Conservation (phyloP, 139 green algal genomes). For the Astrephomene gubernaculifera region DNA sequence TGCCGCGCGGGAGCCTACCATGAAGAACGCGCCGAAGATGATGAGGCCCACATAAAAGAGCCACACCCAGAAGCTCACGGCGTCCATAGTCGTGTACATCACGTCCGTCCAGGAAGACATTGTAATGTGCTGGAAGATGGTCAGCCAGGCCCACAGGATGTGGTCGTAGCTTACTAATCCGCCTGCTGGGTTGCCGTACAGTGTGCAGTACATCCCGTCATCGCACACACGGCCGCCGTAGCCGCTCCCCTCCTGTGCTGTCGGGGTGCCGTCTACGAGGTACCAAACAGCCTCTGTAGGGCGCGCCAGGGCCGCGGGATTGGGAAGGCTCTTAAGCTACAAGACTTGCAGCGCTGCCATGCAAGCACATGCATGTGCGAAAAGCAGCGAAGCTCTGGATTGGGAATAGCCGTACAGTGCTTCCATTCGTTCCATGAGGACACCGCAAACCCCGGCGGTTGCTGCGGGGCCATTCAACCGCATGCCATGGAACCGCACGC, state of each 20-base stretch:
- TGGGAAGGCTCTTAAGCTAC: too few species aligned
- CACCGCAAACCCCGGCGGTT: too few species aligned
- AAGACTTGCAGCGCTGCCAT: too few species aligned
- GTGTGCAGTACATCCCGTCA: constrained; percentile 56
- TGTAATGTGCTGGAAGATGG: constrained; percentile 62
- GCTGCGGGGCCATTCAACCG: too few species aligned
- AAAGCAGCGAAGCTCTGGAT: too few species aligned
- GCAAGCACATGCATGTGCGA: too few species aligned
- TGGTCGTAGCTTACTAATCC: constrained; percentile 81
- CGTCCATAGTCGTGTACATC: constrained; percentile 43
- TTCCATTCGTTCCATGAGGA: too few species aligned
- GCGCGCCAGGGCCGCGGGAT: background rate
- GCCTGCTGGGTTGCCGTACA: constrained; percentile 61
- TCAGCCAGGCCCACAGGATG: constrained; percentile 75
- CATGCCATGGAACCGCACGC: too few species aligned
- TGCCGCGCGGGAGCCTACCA: too few species aligned
- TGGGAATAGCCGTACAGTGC: too few species aligned
- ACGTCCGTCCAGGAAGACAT: constrained; percentile 32
- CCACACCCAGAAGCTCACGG: constrained; percentile 9
- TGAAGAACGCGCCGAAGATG: constrained; percentile 79
- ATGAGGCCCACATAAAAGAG: constrained; percentile 37
- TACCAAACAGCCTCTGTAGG: constrained; percentile 8
- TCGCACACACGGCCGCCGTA: constrained; percentile 23
- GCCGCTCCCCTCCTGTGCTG: constrained; percentile 1
- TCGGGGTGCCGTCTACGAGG: background rate